Evolutionary conservation across 106 monocot species (phyloP).

Genomic region (Apostasia ramifera): DNA sequence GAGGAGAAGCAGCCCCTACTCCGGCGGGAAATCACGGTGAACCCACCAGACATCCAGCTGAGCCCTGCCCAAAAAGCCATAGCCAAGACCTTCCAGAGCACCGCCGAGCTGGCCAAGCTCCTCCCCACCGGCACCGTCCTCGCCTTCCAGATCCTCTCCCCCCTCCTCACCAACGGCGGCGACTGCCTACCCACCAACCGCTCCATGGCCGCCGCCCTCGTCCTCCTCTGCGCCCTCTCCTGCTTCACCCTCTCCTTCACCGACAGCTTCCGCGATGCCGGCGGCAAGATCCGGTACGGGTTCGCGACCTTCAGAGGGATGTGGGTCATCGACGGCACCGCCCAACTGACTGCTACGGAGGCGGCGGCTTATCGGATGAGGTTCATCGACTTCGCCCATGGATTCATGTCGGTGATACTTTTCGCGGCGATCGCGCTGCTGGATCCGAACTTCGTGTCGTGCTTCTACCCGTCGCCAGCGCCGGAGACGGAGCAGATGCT

Average conservation of each 20-base stretch:
- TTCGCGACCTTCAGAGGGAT: constrained; percentile 35
- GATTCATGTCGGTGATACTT: constrained; percentile 25
- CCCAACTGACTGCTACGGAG: constrained; percentile 10
- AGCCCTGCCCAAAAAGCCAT: constrained; percentile 11
- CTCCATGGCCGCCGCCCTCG: constrained; percentile 19
- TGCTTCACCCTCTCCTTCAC: constrained; percentile 44
- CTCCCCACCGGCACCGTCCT: constrained; percentile 39
- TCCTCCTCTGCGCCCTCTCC: constrained; percentile 26
- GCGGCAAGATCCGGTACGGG: constrained; percentile 20
- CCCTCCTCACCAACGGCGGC: constrained; percentile 27
- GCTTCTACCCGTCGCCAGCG: constrained; percentile 27
- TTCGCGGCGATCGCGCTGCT: constrained; percentile 38
- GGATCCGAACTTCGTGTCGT: constrained; percentile 31
- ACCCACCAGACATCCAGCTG: neutral
- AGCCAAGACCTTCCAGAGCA: constrained; percentile 27
- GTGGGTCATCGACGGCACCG: constrained; percentile 45
- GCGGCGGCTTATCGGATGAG: constrained; percentile 15
- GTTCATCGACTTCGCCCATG: constrained; percentile 39
- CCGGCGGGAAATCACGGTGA: neutral
- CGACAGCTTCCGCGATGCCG: constrained; percentile 33
- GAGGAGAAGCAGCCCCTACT: neutral
- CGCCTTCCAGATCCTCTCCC: constrained; percentile 35
- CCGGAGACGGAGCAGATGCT: constrained; percentile 20
- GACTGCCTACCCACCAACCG: constrained; percentile 7
- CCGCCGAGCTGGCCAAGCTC: constrained; percentile 34